phyloP scores from a whole-genome alignment of 208 protist genomes.

The Crithidia acanthocephali region DNA sequence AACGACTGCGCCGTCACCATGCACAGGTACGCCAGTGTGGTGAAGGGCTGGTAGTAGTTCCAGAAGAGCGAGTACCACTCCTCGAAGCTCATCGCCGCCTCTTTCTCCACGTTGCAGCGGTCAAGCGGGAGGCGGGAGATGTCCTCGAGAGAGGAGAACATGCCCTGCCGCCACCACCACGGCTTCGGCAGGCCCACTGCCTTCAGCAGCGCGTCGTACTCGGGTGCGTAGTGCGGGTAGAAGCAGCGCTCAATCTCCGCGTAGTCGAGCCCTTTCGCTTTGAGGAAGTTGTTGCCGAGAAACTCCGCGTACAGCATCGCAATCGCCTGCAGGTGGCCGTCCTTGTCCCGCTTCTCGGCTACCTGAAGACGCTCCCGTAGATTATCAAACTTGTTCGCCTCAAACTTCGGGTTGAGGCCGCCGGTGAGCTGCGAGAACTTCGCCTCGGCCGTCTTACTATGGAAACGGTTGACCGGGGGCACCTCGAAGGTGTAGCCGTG shows the following conservation, averaged over 20 bases:
- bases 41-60: constrained; percentile 90
- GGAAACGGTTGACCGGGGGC: constrained; percentile 78
- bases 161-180: constrained; percentile 68
- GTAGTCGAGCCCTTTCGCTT: constrained; percentile 60
- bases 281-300: constrained; percentile 74
- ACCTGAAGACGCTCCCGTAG: constrained; percentile 78
- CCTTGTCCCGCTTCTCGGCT: constrained; percentile 68
- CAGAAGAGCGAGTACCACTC: constrained; percentile 91
- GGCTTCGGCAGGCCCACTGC: constrained; percentile 66
- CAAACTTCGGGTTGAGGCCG: constrained; percentile 74
- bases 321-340: constrained; percentile 79
- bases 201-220: constrained; percentile 56
- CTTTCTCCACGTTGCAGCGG: constrained; percentile 65
- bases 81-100: constrained; percentile 71
- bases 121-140: constrained; percentile 87
- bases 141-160: constrained; percentile 78
- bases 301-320: constrained; percentile 85
- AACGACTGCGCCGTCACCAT: constrained; percentile 81
- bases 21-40: constrained; percentile 74
- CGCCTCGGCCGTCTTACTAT: constrained; percentile 74
- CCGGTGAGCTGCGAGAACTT: constrained; percentile 82
- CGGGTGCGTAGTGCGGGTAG: constrained; percentile 74
- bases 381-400: constrained; percentile 79
- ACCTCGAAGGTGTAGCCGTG: constrained; percentile 84
- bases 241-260: constrained; percentile 84